These are phyloP conservation scores for Schizosaccharomyces lindneri DNA, from an alignment of 805 yeast species.

Conservation along the genomic window DNA sequence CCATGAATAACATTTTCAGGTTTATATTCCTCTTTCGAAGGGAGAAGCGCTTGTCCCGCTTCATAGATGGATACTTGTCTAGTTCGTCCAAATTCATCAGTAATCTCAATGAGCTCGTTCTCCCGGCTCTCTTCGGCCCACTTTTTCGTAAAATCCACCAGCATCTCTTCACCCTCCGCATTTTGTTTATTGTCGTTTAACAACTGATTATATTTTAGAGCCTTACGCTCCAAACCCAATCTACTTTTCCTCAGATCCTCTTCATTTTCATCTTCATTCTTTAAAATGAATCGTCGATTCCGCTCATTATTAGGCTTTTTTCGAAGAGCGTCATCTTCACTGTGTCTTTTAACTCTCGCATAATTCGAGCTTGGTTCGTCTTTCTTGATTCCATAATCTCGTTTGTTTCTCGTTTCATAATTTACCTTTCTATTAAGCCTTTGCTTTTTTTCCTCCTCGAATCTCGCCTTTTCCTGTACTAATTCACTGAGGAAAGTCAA, in stretches of 20 bases:
- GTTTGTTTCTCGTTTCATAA: too few species aligned
- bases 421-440: background rate
- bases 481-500: background rate
- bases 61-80: constrained; percentile 6
- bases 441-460: background rate
- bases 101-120: constrained; percentile 6
- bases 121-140: constrained; percentile 4
- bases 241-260: background rate
- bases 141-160: background rate
- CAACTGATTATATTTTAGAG: background rate
- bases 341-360: too few species aligned
- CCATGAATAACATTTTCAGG: constrained; percentile 9
- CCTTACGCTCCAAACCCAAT: background rate
- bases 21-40: constrained; percentile 1
- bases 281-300: background rate
- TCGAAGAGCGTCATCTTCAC: too few species aligned
- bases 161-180: background rate
- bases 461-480: background rate
- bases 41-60: background rate
- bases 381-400: too few species aligned
- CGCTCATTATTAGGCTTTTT: background rate
- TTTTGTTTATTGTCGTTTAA: background rate
- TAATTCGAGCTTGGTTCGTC: too few species aligned
- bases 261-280: background rate
- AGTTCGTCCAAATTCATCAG: constrained; percentile 11